Conservation (phyloP, 2,329 filamentous ascomycete genomes). For the Mycocentrospora acerina region DNA sequence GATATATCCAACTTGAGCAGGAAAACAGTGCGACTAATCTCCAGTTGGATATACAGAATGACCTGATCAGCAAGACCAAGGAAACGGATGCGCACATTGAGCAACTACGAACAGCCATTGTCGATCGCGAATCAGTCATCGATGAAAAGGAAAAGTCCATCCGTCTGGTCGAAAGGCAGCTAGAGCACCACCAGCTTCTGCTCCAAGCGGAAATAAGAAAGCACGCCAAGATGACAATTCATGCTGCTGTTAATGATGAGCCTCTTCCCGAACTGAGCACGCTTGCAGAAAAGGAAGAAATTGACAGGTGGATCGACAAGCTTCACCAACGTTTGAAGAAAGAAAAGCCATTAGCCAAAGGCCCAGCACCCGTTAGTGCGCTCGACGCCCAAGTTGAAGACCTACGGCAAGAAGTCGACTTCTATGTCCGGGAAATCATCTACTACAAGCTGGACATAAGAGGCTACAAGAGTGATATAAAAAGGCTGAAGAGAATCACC, state of each 20-base stretch:
- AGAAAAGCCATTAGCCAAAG: slow-evolving; percentile 13
- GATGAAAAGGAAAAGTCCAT: slow-evolving; percentile 35
- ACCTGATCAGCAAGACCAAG: slow-evolving; percentile 29
- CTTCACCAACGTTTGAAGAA: slow-evolving; percentile 37
- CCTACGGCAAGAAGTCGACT: slow-evolving; percentile 44
- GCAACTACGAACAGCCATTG: slow-evolving; percentile 29
- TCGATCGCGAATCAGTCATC: slow-evolving; percentile 35
- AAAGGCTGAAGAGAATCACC: slow-evolving; percentile 34
- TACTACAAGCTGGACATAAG: slow-evolving; percentile 53
- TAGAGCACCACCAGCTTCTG: slow-evolving; percentile 44
- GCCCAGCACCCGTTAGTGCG: slow-evolving; percentile 3
- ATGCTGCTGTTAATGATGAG: slow-evolving; percentile 20
- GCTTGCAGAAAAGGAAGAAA: slow-evolving; percentile 33
- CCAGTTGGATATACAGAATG: slow-evolving; percentile 31
- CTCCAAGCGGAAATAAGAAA: slow-evolving; percentile 45
- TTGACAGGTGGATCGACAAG: slow-evolving; percentile 38
- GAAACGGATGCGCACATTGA: slow-evolving; percentile 31
- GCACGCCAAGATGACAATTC: slow-evolving; percentile 34
- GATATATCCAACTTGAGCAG: slow-evolving; percentile 20
- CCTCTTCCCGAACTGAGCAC: slow-evolving; percentile 30
- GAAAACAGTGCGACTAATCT: slow-evolving; percentile 25
- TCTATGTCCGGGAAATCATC: slow-evolving; percentile 51
- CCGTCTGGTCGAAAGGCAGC: slow-evolving; percentile 34
- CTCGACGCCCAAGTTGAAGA: slow-evolving; percentile 22
- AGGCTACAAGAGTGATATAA: slow-evolving; percentile 47